Evolutionary conservation across 2,329 filamentous ascomycete genomes (phyloP), one percentile per base, ranked within the genome.

Genomic region (Chalara sp.): DNA sequence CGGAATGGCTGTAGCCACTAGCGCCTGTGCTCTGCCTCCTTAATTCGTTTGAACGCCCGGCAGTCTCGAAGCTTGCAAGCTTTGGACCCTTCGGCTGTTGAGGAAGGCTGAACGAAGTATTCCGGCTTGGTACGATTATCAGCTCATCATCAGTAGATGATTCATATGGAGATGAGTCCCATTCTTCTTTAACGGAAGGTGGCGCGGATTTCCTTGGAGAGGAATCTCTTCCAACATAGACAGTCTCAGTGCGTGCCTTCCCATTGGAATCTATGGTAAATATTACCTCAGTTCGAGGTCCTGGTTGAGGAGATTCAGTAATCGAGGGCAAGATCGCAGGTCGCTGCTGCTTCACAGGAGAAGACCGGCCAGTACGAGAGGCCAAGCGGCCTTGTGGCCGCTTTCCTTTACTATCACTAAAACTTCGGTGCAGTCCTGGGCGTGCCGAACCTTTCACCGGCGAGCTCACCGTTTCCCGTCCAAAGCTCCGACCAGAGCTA

Each of bases 221-320:
- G 28, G 54, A 45, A 48, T 60, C 43, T 56, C 61, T 57, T 12
- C 55, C 53, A 12, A 65, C 51, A 21, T 62, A 35, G 10, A 64
- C 56, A 33, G 63, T 65, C 49, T 65, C 62, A 31, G 63, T 61
- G 48, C 56, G 60, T 5, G 65, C 65, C 50, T 79, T 73, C 28
- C 81, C 81, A 48, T 76, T 75, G n/a, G 78, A 72, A 59, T 84
- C 81, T 54, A 85, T 83, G 12, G 74, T 81, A 54, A 85, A 81
- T 58, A 77, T 80, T 6, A 84, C 79, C 41, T 80, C 76, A 1
- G 79, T 76, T 40, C 77, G 72, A 37, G 73, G 72, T 47, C 71
- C 68, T 42, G 55, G 52, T 2, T 52, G 13, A 32, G 69, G 62
- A 8, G 71, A 65, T 61, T 84, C 81, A 0, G 80, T 79, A 32